Evolutionary conservation across 78 protist species (phyloP).

Genomic region (Chrysochromulina tobinii): DNA sequence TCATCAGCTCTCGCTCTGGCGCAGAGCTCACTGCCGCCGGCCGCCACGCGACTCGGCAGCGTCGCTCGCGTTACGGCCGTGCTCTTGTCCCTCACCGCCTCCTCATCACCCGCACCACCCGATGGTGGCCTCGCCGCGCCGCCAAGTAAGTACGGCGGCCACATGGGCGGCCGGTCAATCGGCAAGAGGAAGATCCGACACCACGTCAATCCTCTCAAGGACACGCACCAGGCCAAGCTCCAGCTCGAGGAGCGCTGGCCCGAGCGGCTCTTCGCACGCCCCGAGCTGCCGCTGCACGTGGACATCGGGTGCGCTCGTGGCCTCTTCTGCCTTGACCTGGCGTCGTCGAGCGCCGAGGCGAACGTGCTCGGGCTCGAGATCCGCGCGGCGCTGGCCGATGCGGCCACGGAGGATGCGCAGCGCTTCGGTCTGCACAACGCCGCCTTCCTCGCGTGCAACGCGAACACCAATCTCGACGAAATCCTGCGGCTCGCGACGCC

Average conservation of each 20-base stretch:
- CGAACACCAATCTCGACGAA: not conserved
- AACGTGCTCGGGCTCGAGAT: slow-evolving; percentile 38
- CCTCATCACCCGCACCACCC: no score
- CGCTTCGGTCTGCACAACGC: not conserved
- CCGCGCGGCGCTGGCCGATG: not conserved
- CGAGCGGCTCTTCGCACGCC: not conserved
- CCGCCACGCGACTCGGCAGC: no score
- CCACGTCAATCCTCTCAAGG: slow-evolving; percentile 25
- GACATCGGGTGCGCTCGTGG: slow-evolving; percentile 36
- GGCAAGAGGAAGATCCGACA: not conserved
- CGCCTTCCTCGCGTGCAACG: not conserved
- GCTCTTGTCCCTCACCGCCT: no score
- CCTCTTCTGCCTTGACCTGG: not conserved
- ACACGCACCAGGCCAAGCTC: not conserved
- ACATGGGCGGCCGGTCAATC: not conserved
- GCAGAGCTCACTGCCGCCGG: no score
- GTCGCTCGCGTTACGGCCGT: no score
- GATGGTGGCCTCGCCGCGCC: no score
- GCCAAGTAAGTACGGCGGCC: not conserved
- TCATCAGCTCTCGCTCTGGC: no score
- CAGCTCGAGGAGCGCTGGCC: not conserved
- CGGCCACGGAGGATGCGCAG: not conserved
- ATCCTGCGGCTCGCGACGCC: not conserved
- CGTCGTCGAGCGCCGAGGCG: not conserved
- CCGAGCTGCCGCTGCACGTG: slow-evolving; percentile 9